These are phyloP conservation scores for Nicotiana obtusifolia DNA, from an alignment of 257 asterid species.

Conservation along the genomic window DNA sequence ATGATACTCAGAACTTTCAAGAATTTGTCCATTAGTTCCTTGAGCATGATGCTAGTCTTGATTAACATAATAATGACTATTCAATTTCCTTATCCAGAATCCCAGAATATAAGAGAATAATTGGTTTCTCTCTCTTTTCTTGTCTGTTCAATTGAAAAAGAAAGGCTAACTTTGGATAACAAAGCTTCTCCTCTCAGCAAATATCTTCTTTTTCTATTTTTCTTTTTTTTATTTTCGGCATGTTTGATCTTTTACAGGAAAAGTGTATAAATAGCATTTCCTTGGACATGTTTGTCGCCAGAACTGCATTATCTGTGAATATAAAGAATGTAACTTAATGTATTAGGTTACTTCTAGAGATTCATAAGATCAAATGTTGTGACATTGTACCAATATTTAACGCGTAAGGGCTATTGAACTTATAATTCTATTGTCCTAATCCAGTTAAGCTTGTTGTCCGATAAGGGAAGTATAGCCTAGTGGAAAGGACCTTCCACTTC, in stretches of 20 bases:
- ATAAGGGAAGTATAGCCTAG: neutral
- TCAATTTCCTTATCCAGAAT: neutral
- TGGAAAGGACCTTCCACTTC: neutral
- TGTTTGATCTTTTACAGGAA: neutral
- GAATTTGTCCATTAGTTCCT: neutral
- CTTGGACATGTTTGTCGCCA: neutral
- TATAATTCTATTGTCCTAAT: neutral
- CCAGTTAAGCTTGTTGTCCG: neutral
- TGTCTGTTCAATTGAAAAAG: neutral
- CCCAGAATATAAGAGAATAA: neutral
- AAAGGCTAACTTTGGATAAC: neutral
- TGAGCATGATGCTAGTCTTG: neutral
- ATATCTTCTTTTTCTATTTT: neutral
- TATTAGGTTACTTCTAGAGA: neutral
- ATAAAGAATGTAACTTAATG: neutral
- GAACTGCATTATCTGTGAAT: neutral
- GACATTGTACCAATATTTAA: neutral
- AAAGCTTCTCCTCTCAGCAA: neutral
- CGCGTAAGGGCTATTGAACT: neutral
- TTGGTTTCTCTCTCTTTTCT: neutral
- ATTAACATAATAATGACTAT: neutral
- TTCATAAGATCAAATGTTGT: neutral
- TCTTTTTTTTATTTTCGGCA: neutral
- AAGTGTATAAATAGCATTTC: neutral
- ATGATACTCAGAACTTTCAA: neutral